Base-by-base conservation (phyloP, 495 filamentous ascomycete species). In the Podospora anserina region DNA sequence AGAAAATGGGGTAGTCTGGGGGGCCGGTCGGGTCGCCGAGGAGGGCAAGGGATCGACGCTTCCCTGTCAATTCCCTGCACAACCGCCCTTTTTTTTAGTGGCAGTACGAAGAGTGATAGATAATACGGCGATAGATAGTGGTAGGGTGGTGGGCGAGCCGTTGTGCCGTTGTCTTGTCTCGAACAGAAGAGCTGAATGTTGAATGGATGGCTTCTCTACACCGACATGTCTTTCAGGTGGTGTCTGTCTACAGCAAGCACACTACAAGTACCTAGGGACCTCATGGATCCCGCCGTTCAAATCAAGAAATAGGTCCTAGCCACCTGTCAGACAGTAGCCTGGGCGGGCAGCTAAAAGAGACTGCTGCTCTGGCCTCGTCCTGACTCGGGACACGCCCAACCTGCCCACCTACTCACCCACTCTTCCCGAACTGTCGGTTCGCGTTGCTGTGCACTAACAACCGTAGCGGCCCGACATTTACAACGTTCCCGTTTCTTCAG, bases 41-140 rank as follows among this genome's bases (percentile, higher is more conserved):
- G 34, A 65, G 60, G 71, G 70, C 67, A 49, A 75, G 66, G 65
- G 75, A 77, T 77, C 75, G 61, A 67, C 75, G 61, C 32, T 68
- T 64, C 64, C 62, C 62, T 66, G 64, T 64, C 56, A 27, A 59
- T 63, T 63, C 61, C 27, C 64, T 71, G 66, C 69, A 68, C 69
- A 67, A 65, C 68, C 39, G 64, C 67, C 65, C 61, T 61, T 59
- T 67, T 59, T 67, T 67, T 66, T 49, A 49, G 39, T 49, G 39
- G 39, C 15, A 13, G 39, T 13, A 49, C 15, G 39, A 13, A 11
- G 7, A 3, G 39, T 49, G 13, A 0, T 1, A 49, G 39, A 49
- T 6, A 49, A 49, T 49, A 49, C 39, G 56, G n/a, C 56, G 2
- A 20, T 27, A 49, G 23, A 23, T 23, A 23, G 23, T 23, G 23